Conservation (phyloP, 306 rosid species). For the Crataegus laevigata region DNA sequence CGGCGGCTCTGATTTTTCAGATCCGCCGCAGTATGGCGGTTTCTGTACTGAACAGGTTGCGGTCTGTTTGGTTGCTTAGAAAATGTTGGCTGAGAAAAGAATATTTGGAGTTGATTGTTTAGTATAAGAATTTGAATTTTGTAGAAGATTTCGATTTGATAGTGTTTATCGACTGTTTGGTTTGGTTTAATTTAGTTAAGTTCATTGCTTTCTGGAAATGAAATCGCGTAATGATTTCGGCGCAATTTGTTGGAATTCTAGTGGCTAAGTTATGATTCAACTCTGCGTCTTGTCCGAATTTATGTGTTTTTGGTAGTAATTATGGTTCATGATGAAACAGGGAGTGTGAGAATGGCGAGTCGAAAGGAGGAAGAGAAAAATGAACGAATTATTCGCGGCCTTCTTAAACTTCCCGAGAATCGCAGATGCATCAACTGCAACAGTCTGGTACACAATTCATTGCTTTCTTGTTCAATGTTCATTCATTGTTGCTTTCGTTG, state of each 20-base stretch:
- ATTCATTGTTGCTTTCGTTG: background rate
- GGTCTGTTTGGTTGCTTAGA: conserved; percentile 10
- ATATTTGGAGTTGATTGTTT: background rate
- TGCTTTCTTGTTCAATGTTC: background rate
- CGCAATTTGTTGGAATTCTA: background rate
- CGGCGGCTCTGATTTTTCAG: conserved; percentile 20
- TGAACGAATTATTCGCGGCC: conserved; percentile 81
- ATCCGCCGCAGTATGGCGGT: conserved; percentile 28
- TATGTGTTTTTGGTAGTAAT: background rate
- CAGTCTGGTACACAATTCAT: conserved; percentile 52
- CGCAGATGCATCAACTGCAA: conserved; percentile 91
- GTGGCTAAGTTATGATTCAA: background rate
- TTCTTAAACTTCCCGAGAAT: conserved; percentile 71
- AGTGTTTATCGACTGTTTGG: background rate
- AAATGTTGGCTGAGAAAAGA: conserved; percentile 11
- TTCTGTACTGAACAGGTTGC: background rate
- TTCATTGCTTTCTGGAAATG: background rate
- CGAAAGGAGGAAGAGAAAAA: conserved; percentile 86
- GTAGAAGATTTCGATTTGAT: background rate
- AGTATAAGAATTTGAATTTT: background rate
- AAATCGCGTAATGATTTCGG: background rate
- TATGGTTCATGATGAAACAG: conserved; percentile 24
- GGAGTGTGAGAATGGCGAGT: conserved; percentile 55
- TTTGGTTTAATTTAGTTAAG: background rate
- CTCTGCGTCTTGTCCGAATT: background rate